Conservation (phyloP, 176 grass and related monocot species). For the Dactylis glomerata region DNA sequence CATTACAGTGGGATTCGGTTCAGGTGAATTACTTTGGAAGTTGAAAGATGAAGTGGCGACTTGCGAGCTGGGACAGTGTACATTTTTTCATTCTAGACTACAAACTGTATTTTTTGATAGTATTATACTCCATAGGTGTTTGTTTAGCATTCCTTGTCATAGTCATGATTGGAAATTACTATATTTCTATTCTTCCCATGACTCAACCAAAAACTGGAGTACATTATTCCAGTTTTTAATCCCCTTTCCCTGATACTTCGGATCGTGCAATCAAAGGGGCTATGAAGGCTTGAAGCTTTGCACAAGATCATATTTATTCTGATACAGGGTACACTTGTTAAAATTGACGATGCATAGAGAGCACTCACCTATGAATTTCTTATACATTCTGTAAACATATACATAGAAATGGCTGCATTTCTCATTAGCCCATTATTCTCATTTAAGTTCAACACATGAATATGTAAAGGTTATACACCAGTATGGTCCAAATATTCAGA, state of each 20-base stretch:
- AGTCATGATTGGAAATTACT: no score
- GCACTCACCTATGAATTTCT: background rate
- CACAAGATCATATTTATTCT: background rate
- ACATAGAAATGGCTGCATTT: background rate
- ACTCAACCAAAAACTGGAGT: background rate
- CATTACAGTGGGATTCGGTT: no score
- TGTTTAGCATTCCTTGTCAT: no score
- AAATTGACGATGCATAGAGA: background rate
- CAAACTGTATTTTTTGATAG: no score
- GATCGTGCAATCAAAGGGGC: background rate
- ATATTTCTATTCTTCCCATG: background rate
- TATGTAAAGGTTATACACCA: slow-evolving; percentile 13
- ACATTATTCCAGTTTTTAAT: background rate
- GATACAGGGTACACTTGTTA: no score
- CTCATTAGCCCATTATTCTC: background rate
- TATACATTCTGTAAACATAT: background rate
- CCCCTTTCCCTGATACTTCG: background rate
- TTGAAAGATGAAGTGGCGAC: no score
- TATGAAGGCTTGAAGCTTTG: background rate
- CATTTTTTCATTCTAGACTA: no score
- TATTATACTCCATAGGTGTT: no score
- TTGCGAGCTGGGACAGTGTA: no score
- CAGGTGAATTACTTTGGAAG: no score
- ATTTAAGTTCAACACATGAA: background rate
- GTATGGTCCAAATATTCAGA: slow-evolving; percentile 8